A percentile compares a stretch with the other conserved stretches of the same genome.
phyloP scores from a whole-genome alignment of 2,329 filamentous ascomycete genomes.

The Neurospora sp. region DNA sequence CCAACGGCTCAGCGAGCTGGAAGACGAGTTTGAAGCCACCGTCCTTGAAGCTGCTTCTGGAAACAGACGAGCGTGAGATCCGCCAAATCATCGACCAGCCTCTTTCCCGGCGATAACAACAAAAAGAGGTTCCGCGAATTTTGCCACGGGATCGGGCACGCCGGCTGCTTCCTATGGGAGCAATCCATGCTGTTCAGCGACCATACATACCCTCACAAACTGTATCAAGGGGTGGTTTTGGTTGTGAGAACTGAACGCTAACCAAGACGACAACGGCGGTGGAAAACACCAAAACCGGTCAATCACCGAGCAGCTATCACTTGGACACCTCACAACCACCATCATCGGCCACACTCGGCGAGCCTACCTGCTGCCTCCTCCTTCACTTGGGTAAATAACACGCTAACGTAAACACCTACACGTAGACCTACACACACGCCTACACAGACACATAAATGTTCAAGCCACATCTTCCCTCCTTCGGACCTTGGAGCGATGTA shows the following conservation, averaged over 20 bases:
- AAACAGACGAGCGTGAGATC: constrained; percentile 24
- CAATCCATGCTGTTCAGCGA: not conserved
- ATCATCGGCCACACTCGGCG: not conserved
- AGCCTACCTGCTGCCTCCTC: not conserved
- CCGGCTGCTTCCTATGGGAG: too few relatives aligned
- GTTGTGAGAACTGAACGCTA: not conserved
- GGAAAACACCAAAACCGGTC: not conserved
- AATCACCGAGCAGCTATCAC: not conserved
- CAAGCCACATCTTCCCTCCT: not conserved
- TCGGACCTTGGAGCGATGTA: not conserved
- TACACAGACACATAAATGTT: not conserved
- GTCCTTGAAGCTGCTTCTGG: constrained; percentile 27
- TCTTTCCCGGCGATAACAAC: constrained; percentile 23
- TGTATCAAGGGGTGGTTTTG: too few relatives aligned
- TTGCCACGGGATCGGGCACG: constrained; percentile 9
- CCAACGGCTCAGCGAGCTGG: constrained; percentile 25
- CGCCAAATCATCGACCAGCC: constrained; percentile 19
- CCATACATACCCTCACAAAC: not conserved
- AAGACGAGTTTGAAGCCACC: constrained; percentile 28
- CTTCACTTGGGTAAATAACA: not conserved
- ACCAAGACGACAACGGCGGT: not conserved
- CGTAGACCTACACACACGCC: not conserved
- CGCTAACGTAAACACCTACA: not conserved
- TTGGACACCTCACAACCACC: not conserved
- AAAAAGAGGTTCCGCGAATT: constrained; percentile 14